A percentile compares a stretch with the other conserved stretches of the same genome.
These are phyloP conservation scores for Clavispora carvajalis DNA, from an alignment of 805 yeast genomes.

Conservation along the genomic window DNA sequence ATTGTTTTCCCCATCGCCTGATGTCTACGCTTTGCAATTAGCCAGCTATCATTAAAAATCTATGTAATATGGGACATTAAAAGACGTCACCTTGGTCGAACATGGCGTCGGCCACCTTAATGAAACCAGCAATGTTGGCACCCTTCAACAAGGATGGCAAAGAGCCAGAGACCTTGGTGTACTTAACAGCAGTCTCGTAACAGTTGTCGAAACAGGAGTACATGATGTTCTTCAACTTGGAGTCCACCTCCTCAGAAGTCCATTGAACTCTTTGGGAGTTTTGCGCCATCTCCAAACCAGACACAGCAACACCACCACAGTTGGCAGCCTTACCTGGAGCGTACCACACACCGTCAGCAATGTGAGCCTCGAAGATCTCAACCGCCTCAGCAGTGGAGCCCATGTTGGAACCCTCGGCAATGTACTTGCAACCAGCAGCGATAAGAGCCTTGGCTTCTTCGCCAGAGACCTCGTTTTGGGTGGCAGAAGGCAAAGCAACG, in stretches of 20 bases:
- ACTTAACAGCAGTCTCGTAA: constrained; percentile 77
- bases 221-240: constrained; percentile 89
- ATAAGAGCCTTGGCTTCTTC: constrained; percentile 94
- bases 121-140: constrained; percentile 98
- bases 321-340: constrained; percentile 99
- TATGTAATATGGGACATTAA: constrained; percentile 13
- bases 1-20: too few relatives aligned
- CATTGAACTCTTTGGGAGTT: constrained; percentile 91
- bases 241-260: constrained; percentile 91
- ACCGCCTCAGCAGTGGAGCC: constrained; percentile 98
- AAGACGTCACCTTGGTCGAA: constrained; percentile 87
- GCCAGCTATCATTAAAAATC: not conserved
- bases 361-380: constrained; percentile 83
- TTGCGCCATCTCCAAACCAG: constrained; percentile 99
- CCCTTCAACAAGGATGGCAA: constrained; percentile 96
- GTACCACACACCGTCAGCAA: constrained; percentile 78
- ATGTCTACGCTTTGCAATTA: not conserved
- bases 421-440: constrained; percentile 84
- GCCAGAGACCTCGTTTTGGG: constrained; percentile 96
- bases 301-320: constrained; percentile 99
- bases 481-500: constrained; percentile 96
- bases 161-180: constrained; percentile 65
- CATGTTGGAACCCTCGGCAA: constrained; percentile 99
- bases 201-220: constrained; percentile 88
- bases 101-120: constrained; percentile 98